Evolutionary conservation across 768 basidiomycete species (phyloP).

Genomic region (Daedaleopsis sinensis): DNA sequence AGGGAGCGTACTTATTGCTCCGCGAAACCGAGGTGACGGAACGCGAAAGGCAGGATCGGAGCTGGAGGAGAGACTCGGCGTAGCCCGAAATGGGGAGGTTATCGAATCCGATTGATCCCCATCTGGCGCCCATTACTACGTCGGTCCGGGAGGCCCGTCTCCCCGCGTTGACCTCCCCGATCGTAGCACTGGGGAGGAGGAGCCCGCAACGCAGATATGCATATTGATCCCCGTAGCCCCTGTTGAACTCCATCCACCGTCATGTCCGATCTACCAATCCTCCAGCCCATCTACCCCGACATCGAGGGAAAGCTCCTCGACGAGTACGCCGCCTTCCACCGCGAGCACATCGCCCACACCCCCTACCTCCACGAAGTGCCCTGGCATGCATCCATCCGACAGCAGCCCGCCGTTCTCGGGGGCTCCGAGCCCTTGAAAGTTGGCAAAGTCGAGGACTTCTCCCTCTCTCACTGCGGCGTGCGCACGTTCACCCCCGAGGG

Average conservation of each 20-base stretch:
- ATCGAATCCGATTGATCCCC: conserved; percentile 21
- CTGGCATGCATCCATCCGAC: conserved; percentile 63
- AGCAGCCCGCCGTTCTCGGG: conserved; percentile 55
- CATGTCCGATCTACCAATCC: conserved; percentile 23
- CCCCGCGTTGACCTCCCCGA: background rate
- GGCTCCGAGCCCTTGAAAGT: conserved; percentile 58
- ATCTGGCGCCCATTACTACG: conserved; percentile 8
- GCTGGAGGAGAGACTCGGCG: background rate
- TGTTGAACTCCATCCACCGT: background rate
- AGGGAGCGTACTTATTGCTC: background rate
- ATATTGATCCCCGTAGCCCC: background rate
- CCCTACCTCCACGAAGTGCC: conserved; percentile 57
- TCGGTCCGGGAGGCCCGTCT: background rate
- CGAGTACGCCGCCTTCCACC: conserved; percentile 69
- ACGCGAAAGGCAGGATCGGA: background rate
- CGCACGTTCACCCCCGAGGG: conserved; percentile 69
- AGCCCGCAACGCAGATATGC: background rate
- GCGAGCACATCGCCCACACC: conserved; percentile 46
- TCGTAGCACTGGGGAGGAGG: background rate
- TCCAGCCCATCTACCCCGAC: conserved; percentile 65
- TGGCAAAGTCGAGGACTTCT: conserved; percentile 54
- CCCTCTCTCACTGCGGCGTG: conserved; percentile 53
- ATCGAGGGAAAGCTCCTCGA: conserved; percentile 61
- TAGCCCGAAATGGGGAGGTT: conserved; percentile 3
- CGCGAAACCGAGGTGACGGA: background rate